Conservation (phyloP, 495 filamentous ascomycete species). For the Rhypophila decipiens region DNA sequence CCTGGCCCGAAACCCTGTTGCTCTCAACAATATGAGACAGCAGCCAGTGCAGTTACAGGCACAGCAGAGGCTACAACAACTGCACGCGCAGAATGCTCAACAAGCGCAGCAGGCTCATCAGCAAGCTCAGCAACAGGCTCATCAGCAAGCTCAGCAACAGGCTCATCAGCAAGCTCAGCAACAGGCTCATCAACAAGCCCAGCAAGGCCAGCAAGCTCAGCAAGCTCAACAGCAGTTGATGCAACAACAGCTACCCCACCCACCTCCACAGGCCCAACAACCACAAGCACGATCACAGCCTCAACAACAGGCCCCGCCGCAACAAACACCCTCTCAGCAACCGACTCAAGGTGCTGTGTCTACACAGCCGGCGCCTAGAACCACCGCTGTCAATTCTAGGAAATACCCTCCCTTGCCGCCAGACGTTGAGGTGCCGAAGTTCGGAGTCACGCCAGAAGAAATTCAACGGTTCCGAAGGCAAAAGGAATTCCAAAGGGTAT, state of each 20-base stretch:
- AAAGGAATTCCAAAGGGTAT: conserved; percentile 24
- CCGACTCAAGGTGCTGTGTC: conserved; percentile 1
- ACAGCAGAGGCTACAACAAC: background rate
- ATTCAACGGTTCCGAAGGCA: conserved; percentile 4
- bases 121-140: background rate
- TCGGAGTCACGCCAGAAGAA: conserved; percentile 12
- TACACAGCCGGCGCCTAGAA: background rate
- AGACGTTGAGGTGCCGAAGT: background rate
- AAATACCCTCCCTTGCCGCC: background rate
- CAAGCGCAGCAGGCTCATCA: background rate
- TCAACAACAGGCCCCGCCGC: conserved; percentile 8
- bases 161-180: background rate
- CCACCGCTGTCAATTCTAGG: background rate
- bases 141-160: background rate
- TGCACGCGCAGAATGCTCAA: background rate
- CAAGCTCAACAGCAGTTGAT: background rate
- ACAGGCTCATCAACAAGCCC: background rate
- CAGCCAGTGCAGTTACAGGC: background rate
- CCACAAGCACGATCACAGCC: conserved; percentile 6
- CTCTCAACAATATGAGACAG: no score
- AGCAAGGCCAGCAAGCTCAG: background rate
- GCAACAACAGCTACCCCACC: conserved; percentile 12
- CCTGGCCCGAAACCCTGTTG: conserved; percentile 2
- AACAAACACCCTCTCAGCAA: conserved; percentile 12
- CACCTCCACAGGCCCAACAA: background rate